Conservation (phyloP, 2,329 filamentous ascomycete genomes). For the Myriosclerotinia scirpicola region DNA sequence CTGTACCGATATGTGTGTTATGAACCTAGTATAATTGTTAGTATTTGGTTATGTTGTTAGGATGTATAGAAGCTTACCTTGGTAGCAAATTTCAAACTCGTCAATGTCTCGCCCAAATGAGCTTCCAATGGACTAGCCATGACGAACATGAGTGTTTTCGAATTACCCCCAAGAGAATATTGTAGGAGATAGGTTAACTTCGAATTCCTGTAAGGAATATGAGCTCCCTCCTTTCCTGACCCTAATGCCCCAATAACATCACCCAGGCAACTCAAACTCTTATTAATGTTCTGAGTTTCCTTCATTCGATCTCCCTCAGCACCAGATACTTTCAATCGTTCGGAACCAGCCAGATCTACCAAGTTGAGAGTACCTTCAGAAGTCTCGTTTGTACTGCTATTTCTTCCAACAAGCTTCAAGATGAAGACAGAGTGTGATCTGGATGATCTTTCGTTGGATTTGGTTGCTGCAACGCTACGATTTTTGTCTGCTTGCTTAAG, state of each 20-base stretch:
- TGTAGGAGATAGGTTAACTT: constrained; percentile 95
- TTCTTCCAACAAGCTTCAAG: constrained; percentile 71
- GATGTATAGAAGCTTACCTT: constrained; percentile 60
- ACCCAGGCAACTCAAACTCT: constrained; percentile 84
- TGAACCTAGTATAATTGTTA: constrained; percentile 55
- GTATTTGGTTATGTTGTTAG: constrained; percentile 25
- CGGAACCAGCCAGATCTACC: constrained; percentile 91
- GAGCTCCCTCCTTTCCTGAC: constrained; percentile 70
- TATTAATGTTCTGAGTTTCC: constrained; percentile 98
- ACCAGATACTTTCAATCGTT: constrained; percentile 82
- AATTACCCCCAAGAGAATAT: constrained; percentile 92
- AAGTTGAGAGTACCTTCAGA: constrained; percentile 94
- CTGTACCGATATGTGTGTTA: constrained; percentile 90
- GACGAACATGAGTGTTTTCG: constrained; percentile 98
- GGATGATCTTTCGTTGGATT: constrained; percentile 91
- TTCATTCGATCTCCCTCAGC: constrained; percentile 83
- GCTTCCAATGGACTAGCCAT: constrained; percentile 93
- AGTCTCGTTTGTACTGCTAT: constrained; percentile 70
- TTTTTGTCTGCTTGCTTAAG: constrained; percentile 80
- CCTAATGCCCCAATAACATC: constrained; percentile 96
- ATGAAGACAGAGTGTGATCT: constrained; percentile 97
- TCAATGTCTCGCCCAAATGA: constrained; percentile 89
- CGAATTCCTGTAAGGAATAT: constrained; percentile 93
- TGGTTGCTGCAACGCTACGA: constrained; percentile 92
- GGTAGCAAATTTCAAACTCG: constrained; percentile 91